These are phyloP conservation scores for Nematocida ironsii DNA, from an alignment of 371 early-diverging fungal species.

Conservation along the genomic window DNA sequence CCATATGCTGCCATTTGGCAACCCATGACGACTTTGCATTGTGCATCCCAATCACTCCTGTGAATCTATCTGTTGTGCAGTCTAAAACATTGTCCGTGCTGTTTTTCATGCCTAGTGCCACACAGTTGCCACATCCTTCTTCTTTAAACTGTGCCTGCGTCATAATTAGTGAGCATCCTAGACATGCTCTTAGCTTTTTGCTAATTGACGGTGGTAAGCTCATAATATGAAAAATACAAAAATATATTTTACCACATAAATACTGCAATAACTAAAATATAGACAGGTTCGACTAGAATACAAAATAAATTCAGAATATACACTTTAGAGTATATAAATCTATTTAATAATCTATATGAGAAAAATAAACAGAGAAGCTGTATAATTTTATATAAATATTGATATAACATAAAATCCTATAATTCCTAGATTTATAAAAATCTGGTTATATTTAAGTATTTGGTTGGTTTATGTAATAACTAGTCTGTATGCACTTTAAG, in stretches of 20 bases:
- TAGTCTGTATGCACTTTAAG: too few species aligned
- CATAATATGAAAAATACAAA: slow-evolving; percentile 17
- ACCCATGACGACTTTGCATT: slow-evolving; percentile 67
- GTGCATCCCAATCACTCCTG: slow-evolving; percentile 63
- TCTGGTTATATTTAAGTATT: too few species aligned
- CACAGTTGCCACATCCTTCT: slow-evolving; percentile 69
- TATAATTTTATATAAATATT: too few species aligned
- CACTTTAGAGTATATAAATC: too few species aligned
- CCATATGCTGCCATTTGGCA: slow-evolving; percentile 70
- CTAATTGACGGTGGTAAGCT: slow-evolving; percentile 29
- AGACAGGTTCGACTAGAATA: too few species aligned
- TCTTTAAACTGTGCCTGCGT: slow-evolving; percentile 59
- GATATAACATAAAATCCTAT: too few species aligned
- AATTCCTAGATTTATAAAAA: too few species aligned
- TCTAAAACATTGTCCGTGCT: slow-evolving; percentile 59
- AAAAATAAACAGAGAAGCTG: too few species aligned
- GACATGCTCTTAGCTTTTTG: slow-evolving; percentile 65
- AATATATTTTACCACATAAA: neutral
- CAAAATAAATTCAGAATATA: too few species aligned
- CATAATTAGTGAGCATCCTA: slow-evolving; percentile 65
- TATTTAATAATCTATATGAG: too few species aligned
- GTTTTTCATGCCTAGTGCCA: slow-evolving; percentile 54
- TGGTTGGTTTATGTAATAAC: too few species aligned
- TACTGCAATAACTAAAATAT: neutral
- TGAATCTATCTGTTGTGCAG: slow-evolving; percentile 57